Evolutionary conservation across 208 protist species (phyloP), one percentile per base, ranked within the genome.

Genomic region (Crithidia expoeki): DNA sequence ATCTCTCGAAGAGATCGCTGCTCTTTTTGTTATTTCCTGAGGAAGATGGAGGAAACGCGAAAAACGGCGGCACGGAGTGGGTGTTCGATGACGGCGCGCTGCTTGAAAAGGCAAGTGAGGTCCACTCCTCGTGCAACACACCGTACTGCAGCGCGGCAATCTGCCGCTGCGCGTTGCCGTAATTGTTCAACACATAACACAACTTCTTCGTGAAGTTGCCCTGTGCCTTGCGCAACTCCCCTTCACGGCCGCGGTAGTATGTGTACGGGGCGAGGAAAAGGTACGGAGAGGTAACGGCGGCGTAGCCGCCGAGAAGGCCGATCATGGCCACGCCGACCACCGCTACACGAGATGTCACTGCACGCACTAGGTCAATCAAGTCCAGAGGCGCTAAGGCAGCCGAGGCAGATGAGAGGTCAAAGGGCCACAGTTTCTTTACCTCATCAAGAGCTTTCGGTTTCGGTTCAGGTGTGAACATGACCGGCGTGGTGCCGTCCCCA

Each of bases 301-400:
- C 91, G 64, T 90, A 94, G 49, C 91, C 91, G 2, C 74, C 77
- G 32, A 96, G 83, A 11, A 93, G 59, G 11, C 91, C 88, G 14
- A 87, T 85, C 44, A 84, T 62, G 19, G 81, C 61, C 21, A 94
- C 85, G 17, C 91, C 91, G 16, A 84, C 40, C 12, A 74, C 68
- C 21, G 84, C 84, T 12, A 93, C 73, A 10, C 63, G 66, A 2
- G 74, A 63, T 7, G 80, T 65, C 21, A 85, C 17, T 3, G 67
- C 59, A 16, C 55, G 50, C 46, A 88, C 67, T 19, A 56, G 19
- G 10, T 16, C 46, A 17, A n/a, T 19, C 68, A 71, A 10, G 27
- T 61, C 58, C 17, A 46, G 47, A 42, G 59, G 44, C 2, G 44
- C n/a, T 12, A 36, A 2, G 38, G 53, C 32, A 21, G 67, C 19